Evolutionary conservation across 2,329 filamentous ascomycete genomes (phyloP), one percentile per base, ranked within the genome.

Genomic region (Simplicillium sp.): DNA sequence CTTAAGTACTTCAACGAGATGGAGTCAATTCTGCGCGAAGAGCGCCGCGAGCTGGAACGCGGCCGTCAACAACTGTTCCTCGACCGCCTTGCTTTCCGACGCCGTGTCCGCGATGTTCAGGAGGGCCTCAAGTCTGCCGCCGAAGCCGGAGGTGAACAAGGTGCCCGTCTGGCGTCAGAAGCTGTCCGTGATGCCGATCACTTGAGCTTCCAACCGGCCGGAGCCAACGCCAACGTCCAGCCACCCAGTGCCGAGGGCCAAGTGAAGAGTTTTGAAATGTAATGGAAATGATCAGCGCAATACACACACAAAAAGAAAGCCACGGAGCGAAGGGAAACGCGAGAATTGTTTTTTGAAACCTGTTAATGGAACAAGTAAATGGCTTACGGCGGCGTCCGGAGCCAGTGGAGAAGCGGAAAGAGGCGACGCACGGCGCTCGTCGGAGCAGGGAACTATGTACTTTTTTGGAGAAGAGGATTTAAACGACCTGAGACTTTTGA

Each of bases 1-100:
- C 74, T 98, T 44, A 82, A 87, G 55, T 94, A 97, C 60, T 98
- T 98, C 64, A 84, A 86, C 53, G 92, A 98, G 61, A 89, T 98
- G 75, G 92, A 98, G 64, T 76, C 85, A 14, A 82, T 96, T 35
- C 72, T 98, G 38, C 85, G 94, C 53, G 87, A 89, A 6, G 92
- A 98, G 67, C 82, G 90, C 44, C 79, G 89, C 45, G 92, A 98
- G 62, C 73, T 98, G 16, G 92, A 98, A 63, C 80, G 89, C 43
- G 87, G 86, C 33, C 80, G 90, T 25, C 89, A 97, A 60, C 86
- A 96, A 60, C 75, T 98, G 14, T 95, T 97, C 70, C 70, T 97
- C 31, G 92, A 98, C 60, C 80, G 92, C 17, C 71, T 98, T 38
- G 77, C 84, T 2, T 95, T 97, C 68, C 88, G 92, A 68, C 84